These are phyloP conservation scores for Hawksworthiomyces lignivorus DNA, from an alignment of 2,329 filamentous ascomycete genomes.

Conservation along the genomic window DNA sequence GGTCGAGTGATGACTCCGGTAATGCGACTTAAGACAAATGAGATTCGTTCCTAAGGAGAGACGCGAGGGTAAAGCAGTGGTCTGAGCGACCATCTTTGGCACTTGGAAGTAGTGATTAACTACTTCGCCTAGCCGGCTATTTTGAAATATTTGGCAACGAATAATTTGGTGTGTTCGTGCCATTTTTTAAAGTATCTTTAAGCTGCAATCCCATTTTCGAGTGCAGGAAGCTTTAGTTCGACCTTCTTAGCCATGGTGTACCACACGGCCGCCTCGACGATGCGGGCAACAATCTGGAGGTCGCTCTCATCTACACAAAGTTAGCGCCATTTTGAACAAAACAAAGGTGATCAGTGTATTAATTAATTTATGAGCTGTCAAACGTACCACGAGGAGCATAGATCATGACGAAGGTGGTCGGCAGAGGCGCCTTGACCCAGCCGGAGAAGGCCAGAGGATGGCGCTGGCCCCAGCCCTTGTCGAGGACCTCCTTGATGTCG, in stretches of 20 bases:
- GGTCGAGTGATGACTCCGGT: neutral
- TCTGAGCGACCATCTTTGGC: no score
- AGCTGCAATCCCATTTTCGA: no score
- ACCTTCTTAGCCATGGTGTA: slow-evolving; percentile 45
- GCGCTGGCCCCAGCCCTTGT: slow-evolving; percentile 71
- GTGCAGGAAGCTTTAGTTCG: slow-evolving; percentile 18
- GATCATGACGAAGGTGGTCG: slow-evolving; percentile 69
- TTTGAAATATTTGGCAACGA: no score
- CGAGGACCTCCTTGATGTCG: slow-evolving; percentile 64
- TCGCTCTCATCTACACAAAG: slow-evolving; percentile 56
- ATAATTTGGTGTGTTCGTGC: no score
- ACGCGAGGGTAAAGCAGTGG: no score
- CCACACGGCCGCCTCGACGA: slow-evolving; percentile 70
- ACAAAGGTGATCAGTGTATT: no score
- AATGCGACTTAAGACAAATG: no score
- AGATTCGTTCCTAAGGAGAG: no score
- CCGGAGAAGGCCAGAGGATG: slow-evolving; percentile 60
- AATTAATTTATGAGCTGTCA: no score
- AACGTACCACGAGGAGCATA: slow-evolving; percentile 62
- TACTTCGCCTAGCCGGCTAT: neutral
- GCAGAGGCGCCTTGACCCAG: slow-evolving; percentile 60
- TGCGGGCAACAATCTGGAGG: slow-evolving; percentile 56
- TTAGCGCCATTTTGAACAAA: neutral
- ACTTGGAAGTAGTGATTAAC: no score
- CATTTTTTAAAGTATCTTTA: no score